Evolutionary conservation across 179 eudicot species (phyloP), one percentile per base, ranked within the genome.

Genomic region (Camellia oleifera): DNA sequence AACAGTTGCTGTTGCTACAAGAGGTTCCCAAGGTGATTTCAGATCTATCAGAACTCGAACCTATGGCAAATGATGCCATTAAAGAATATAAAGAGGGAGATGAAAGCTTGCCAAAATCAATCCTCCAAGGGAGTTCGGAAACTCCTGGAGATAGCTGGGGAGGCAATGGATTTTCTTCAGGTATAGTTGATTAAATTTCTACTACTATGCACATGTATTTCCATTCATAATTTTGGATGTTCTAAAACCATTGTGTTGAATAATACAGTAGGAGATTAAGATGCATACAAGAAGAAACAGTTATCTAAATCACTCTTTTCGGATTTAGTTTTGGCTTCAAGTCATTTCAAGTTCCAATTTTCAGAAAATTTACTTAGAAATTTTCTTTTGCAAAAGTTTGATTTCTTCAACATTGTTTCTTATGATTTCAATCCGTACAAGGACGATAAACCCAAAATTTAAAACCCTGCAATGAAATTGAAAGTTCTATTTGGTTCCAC

Each of bases 1-100:
- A 95, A 82, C 88, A 86, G 83, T 58, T 80, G 23, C 89, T 89
- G 74, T 82, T 95, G 80, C 83, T 95, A 32, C 82, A 82, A 62
- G 86, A 82, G 78, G 78, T 94, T 69, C 99, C 99, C 32, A 71
- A 75, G 74, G 90, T 92, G 58, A 82, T 84, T 69, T 85, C 94
- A 15, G 97, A 88, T 76, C 52, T 63, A 64, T 84, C 81, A 54
- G 88, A 84, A 68, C 69, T 76, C 45, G 92, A 90, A 53, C 62
- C 79, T 52, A 44, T 53, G 57, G 4, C 80, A 61, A 64, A 81
- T 2, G 79, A 67, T 44, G 64, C 15, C 15, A 44, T 26, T 26
- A 20, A 15, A 62, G 79, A 81, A 54, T 60, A 61, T 52, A 78
- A 75, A 53, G 64, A 69, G 72, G 80, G 64, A 23, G 79, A 75